A percentile compares a stretch with the other conserved stretches of the same genome.
These are phyloP conservation scores for Cochlearia excelsa DNA, from an alignment of 345 rosid genomes.

Conservation along the genomic window DNA sequence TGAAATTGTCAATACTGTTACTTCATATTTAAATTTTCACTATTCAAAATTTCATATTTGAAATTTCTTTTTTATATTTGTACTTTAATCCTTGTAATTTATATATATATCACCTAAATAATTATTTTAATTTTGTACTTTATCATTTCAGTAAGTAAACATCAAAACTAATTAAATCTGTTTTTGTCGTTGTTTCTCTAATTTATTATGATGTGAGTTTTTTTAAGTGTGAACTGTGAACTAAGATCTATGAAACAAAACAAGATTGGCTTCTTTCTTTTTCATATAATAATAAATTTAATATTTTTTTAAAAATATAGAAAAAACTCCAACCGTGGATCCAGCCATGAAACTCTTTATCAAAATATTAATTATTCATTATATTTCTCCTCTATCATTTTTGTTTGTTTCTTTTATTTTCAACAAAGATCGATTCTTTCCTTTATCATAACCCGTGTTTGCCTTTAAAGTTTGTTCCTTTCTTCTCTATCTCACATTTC, in stretches of 20 bases:
- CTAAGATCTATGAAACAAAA: slow-evolving; percentile 22
- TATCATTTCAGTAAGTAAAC: not conserved
- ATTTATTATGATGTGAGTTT: slow-evolving; percentile 19
- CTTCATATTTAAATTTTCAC: too few relatives aligned
- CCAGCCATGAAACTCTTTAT: slow-evolving; percentile 34
- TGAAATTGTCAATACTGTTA: too few relatives aligned
- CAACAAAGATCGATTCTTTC: slow-evolving; percentile 21
- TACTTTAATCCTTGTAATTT: too few relatives aligned
- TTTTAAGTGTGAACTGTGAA: slow-evolving; percentile 37
- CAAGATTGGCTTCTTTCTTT: slow-evolving; percentile 28
- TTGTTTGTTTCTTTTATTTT: slow-evolving; percentile 6
- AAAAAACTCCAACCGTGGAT: slow-evolving; percentile 31
- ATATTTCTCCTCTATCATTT: too few relatives aligned
- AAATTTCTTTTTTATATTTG: too few relatives aligned
- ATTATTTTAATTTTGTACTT: too few relatives aligned
- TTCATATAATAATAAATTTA: slow-evolving; percentile 18
- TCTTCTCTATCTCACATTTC: slow-evolving; percentile 22
- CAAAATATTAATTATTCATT: not conserved
- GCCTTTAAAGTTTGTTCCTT: slow-evolving; percentile 30
- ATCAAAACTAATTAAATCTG: slow-evolving; percentile 23
- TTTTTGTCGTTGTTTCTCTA: slow-evolving; percentile 18
- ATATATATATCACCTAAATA: too few relatives aligned
- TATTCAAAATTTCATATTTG: too few relatives aligned
- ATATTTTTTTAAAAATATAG: not conserved
- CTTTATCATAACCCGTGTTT: not conserved